phyloP scores from a whole-genome alignment of 2,329 filamentous ascomycete species.

The Trichophyton schoenleinii region DNA sequence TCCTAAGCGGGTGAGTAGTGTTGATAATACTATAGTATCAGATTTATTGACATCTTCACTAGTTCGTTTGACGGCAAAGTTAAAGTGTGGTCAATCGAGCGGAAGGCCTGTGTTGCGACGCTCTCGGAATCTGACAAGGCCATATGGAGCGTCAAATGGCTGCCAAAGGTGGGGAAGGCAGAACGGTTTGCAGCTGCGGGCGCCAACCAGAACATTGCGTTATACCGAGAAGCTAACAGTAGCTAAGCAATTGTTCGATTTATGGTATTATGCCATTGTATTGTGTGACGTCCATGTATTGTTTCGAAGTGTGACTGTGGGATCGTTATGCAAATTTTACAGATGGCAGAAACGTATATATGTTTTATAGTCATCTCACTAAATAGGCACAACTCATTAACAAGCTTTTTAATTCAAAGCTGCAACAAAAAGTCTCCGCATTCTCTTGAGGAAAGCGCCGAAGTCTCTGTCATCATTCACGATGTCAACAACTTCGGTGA shows the following conservation, averaged over 20 bases:
- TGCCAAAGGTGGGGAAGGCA: constrained; percentile 53
- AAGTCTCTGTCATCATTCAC: constrained; percentile 51
- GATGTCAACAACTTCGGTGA: constrained; percentile 44
- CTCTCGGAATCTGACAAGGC: constrained; percentile 80
- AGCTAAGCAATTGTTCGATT: constrained; percentile 27
- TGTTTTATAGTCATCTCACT: too few relatives aligned
- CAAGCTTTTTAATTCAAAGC: constrained; percentile 35
- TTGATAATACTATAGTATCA: background rate
- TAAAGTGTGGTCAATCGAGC: constrained; percentile 89
- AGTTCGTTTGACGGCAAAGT: constrained; percentile 81
- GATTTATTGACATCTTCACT: background rate
- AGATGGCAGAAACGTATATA: background rate
- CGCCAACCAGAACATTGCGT: constrained; percentile 60
- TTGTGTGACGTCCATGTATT: background rate
- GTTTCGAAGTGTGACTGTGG: background rate
- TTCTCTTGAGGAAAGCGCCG: constrained; percentile 48
- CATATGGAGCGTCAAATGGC: constrained; percentile 73
- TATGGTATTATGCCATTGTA: background rate
- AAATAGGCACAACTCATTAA: background rate
- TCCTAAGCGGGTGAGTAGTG: constrained; percentile 59
- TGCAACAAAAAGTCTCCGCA: constrained; percentile 48
- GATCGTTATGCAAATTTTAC: background rate
- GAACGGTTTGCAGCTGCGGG: constrained; percentile 70
- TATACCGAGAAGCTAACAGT: constrained; percentile 75
- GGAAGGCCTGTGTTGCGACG: constrained; percentile 74